Conservation (phyloP, 345 rosid species). For the Corchorus olitorius region DNA sequence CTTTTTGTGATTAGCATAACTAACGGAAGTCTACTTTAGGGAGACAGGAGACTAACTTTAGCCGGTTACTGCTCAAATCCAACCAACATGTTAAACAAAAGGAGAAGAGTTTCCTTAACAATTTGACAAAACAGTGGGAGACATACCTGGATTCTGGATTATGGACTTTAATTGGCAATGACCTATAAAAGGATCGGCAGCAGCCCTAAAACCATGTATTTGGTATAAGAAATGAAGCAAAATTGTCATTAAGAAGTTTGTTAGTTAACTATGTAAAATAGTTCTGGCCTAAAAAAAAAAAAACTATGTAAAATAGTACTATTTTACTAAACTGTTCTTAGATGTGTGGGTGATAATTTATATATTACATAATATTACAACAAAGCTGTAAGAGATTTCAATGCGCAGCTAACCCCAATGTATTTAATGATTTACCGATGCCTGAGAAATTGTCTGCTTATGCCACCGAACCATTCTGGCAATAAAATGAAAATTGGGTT, state of each 20-base stretch:
- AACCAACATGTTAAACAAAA: too few relatives aligned
- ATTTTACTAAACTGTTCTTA: too few relatives aligned
- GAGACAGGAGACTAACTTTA: background rate
- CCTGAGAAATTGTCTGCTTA: conserved; percentile 27
- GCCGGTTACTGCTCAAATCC: too few relatives aligned
- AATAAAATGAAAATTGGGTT: conserved; percentile 17
- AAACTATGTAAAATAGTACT: too few relatives aligned
- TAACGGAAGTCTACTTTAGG: background rate
- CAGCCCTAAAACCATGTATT: too few relatives aligned
- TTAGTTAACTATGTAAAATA: background rate
- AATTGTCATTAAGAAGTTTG: background rate
- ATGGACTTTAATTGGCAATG: too few relatives aligned
- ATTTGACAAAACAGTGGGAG: too few relatives aligned
- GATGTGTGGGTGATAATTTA: background rate
- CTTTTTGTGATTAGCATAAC: too few relatives aligned
- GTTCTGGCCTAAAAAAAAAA: too few relatives aligned
- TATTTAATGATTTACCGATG: background rate
- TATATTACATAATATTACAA: background rate
- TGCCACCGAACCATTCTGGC: conserved; percentile 31
- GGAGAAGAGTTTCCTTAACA: too few relatives aligned
- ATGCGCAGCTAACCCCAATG: background rate
- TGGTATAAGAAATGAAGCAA: background rate
- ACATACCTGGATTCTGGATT: too few relatives aligned
- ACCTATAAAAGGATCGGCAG: too few relatives aligned
- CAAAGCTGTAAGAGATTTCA: background rate